These are phyloP conservation scores for Boechera divaricarpa DNA, from an alignment of 345 rosid genomes.

Conservation along the genomic window DNA sequence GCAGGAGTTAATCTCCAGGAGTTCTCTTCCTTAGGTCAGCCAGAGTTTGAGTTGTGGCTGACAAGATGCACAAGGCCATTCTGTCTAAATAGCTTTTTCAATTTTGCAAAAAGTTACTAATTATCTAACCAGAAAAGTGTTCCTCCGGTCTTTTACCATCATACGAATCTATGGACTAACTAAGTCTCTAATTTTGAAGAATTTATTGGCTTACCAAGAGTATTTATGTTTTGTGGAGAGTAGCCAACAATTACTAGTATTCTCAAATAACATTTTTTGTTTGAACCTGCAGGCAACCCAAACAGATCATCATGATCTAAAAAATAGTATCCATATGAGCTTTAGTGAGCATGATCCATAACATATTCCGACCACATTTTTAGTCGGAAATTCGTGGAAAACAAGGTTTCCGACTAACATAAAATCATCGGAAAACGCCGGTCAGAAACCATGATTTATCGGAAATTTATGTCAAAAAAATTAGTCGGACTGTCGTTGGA, in stretches of 20 bases:
- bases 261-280: not conserved
- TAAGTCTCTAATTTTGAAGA: not conserved
- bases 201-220: not conserved
- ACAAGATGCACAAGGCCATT: not conserved
- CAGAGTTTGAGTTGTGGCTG: not conserved
- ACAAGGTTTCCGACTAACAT: too few relatives aligned
- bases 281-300: not conserved
- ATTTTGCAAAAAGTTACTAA: not conserved
- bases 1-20: not conserved
- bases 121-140: not conserved
- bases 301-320: not conserved
- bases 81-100: not conserved
- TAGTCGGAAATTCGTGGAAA: too few relatives aligned
- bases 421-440: too few relatives aligned
- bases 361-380: too few relatives aligned
- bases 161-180: not conserved
- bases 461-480: too few relatives aligned
- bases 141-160: not conserved
- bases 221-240: not conserved
- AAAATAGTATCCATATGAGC: not conserved
- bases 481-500: too few relatives aligned
- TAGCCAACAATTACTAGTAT: not conserved
- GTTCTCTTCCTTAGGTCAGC: too few relatives aligned
- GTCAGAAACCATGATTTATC: too few relatives aligned
- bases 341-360: not conserved